Evolutionary conservation across 805 yeast genomes (phyloP).

Genomic region (Barnettozyma vustinii): DNA sequence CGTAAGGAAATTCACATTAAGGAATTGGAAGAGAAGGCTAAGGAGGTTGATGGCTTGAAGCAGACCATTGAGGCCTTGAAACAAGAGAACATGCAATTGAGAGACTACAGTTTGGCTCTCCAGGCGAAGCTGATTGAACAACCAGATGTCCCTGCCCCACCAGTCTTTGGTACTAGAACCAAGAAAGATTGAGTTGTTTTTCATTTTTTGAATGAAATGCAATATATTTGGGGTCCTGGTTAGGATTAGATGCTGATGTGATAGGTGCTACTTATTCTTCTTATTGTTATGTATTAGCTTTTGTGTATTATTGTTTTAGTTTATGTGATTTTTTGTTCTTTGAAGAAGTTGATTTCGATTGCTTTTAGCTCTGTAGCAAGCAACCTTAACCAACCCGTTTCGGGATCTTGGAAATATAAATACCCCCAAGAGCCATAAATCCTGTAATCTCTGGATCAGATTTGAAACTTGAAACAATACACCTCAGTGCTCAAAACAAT

Average conservation of each 20-base stretch:
- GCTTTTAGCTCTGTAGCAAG: background rate
- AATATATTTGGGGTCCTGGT: background rate
- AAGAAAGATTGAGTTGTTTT: conserved; percentile 9
- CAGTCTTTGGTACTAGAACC: conserved; percentile 20
- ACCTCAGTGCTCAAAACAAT: conserved; percentile 1
- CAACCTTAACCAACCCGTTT: background rate
- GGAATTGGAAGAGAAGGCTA: conserved; percentile 69
- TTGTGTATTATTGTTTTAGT: background rate
- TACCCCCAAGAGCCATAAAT: too few relatives aligned
- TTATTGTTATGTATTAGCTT: background rate
- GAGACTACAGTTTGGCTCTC: conserved; percentile 66
- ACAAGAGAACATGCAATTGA: conserved; percentile 63
- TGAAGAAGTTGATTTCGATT: background rate
- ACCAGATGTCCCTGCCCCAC: conserved; percentile 39
- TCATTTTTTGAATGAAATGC: background rate
- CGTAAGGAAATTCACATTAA: conserved; percentile 77
- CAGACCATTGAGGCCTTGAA: conserved; percentile 62
- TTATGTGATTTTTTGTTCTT: background rate
- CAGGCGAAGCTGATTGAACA: conserved; percentile 60
- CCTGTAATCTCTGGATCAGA: background rate
- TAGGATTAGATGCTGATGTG: background rate
- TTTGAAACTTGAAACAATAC: background rate
- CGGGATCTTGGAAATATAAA: too few relatives aligned
- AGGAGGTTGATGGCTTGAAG: conserved; percentile 55
- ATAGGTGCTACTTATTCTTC: background rate